Base-by-base conservation (phyloP, 108 stramenopile species). In the Nannochloropsis salina region DNA sequence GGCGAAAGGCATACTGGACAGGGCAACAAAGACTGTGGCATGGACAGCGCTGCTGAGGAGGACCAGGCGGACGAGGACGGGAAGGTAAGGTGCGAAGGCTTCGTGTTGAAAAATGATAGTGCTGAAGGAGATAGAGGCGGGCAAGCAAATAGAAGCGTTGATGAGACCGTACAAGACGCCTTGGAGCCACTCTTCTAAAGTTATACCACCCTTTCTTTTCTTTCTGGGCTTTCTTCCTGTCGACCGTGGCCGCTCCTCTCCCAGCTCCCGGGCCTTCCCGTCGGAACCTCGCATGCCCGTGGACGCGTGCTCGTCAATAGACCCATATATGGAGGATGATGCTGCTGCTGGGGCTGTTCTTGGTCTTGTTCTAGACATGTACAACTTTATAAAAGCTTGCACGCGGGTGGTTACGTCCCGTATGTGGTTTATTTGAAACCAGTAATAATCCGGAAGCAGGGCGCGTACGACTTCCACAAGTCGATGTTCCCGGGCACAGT, bases 41-140 rank as follows among this genome's bases (percentile, higher is more conserved):
- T 98, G 97, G 44, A 98, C 91, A 43, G 95, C 92, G 11, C 94
- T 94, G 80, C 93, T 94, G 15, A 94, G 93, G 43, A 98, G 90
- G 31, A 96, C 82, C 74, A 91, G 74, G 41, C 90, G 90, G 15
- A 90, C 90, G 20, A 91, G 83, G 41, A 80, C 84, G 45, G 90
- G 90, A 6, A 91, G 45, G 41, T 87, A 83, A 8, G 80, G 80
- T 9, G 41, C 44, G 31, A 90, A 90, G 3, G 89, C 90, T 9
- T 80, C 43, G 80, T 91, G 47, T 18, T 87, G 81, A 81, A 89
- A 91, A 22, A 91, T 91, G 21, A 91, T 91, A 8, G 89, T 84
- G 45, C 89, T 83, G 40, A 91, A 91, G 86, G 80, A 82, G 84
- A 91, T 87, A 31, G 44, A 8, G 20, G 90, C 87, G 31, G 90